phyloP scores from a whole-genome alignment of 129 eudicot genomes.

The Flaveria brownii region DNA sequence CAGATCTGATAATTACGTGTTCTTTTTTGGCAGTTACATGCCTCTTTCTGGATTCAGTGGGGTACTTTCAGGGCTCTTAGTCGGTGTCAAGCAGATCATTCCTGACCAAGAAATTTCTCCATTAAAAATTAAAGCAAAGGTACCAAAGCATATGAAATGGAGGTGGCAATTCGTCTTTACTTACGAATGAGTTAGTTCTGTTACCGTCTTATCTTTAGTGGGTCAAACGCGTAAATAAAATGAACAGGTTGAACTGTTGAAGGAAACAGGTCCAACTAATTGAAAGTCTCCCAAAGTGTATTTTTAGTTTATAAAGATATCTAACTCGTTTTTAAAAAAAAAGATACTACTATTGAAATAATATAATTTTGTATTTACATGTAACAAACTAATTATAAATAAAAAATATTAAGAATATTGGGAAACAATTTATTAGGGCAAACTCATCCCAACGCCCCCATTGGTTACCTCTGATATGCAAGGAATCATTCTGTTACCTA shows the following conservation, averaged over 20 bases:
- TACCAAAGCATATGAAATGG: slow-evolving; percentile 24
- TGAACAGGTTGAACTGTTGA: not conserved
- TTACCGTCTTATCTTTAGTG: not conserved
- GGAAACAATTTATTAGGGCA: not conserved
- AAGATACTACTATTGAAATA: not conserved
- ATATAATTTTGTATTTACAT: not conserved
- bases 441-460: not conserved
- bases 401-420: not conserved
- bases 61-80: slow-evolving; percentile 82
- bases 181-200: not conserved
- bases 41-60: slow-evolving; percentile 98
- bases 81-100: slow-evolving; percentile 85
- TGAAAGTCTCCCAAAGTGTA: not conserved
- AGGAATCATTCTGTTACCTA: slow-evolving; percentile 7
- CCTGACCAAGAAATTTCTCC: slow-evolving; percentile 87
- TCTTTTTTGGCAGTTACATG: slow-evolving; percentile 57
- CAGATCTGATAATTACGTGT: slow-evolving; percentile 18
- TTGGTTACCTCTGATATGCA: slow-evolving; percentile 8
- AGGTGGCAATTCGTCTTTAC: not conserved
- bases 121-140: slow-evolving; percentile 75
- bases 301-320: not conserved
- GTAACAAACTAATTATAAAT: no score
- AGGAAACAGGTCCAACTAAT: slow-evolving; percentile 5
- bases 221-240: not conserved
- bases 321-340: not conserved